Evolutionary conservation across 306 rosid species (phyloP).

Genomic region (Aeschynomene evenia): DNA sequence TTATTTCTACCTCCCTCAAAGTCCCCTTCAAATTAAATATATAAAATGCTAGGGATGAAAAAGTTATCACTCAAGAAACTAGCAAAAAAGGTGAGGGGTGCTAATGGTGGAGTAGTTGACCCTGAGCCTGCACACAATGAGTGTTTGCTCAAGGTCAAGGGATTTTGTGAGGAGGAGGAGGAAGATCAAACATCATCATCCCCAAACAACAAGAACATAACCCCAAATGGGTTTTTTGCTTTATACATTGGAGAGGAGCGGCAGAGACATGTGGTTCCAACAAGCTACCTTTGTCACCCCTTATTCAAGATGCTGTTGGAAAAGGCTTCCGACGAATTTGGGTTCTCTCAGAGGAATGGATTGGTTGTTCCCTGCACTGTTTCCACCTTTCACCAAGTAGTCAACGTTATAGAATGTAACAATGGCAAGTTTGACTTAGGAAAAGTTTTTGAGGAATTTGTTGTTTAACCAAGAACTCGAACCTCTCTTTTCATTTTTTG

Average conservation of each 20-base stretch:
- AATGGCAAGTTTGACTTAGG: constrained; percentile 66
- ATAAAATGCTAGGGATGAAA: constrained; percentile 57
- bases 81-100: constrained; percentile 49
- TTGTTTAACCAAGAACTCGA: constrained; percentile 31
- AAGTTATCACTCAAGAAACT: constrained; percentile 57
- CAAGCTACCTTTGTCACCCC: constrained; percentile 68
- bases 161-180: constrained; percentile 22
- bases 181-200: too few relatives aligned
- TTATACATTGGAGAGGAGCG: constrained; percentile 78
- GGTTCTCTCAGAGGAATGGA: constrained; percentile 65
- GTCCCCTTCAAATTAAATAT: not conserved
- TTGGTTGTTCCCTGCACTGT: constrained; percentile 79
- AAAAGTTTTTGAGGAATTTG: constrained; percentile 59
- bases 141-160: constrained; percentile 44
- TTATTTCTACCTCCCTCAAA: not conserved
- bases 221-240: constrained; percentile 66
- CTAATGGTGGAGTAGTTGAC: constrained; percentile 30
- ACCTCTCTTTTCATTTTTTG: not conserved
- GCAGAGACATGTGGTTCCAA: constrained; percentile 64
- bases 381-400: constrained; percentile 62
- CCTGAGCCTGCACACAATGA: constrained; percentile 27
- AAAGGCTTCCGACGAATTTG: constrained; percentile 71
- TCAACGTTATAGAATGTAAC: constrained; percentile 61
- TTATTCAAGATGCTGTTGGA: constrained; percentile 84
- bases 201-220: not conserved